Evolutionary conservation across 2,329 filamentous ascomycete genomes (phyloP).

Genomic region (Xylaria digitata): DNA sequence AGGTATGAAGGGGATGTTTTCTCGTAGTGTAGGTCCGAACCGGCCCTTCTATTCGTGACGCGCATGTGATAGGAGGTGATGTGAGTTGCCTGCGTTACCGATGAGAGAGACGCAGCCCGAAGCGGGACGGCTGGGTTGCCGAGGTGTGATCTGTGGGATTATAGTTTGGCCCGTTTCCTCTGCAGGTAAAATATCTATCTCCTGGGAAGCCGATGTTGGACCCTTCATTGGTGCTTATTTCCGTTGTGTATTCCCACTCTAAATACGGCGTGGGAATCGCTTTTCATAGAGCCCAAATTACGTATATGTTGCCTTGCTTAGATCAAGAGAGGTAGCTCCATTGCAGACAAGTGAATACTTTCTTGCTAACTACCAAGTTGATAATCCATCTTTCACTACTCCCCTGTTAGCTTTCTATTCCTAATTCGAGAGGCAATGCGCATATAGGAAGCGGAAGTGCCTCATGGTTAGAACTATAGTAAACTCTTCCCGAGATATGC

Average conservation of each 20-base stretch:
- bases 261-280: background rate
- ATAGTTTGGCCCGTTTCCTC: background rate
- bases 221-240: background rate
- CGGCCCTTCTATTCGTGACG: background rate
- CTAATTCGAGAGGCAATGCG: background rate
- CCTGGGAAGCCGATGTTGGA: background rate
- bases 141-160: background rate
- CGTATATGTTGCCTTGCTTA: background rate
- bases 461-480: background rate
- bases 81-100: background rate
- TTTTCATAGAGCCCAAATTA: background rate
- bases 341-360: background rate
- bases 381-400: background rate
- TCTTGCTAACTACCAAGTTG: background rate
- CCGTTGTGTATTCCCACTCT: background rate
- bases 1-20: background rate
- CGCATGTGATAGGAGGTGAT: constrained; percentile 8
- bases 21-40: constrained; percentile 1
- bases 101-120: background rate
- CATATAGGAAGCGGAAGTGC: background rate
- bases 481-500: constrained; percentile 3
- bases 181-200: background rate
- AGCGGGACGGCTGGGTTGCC: background rate
- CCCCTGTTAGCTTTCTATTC: background rate
- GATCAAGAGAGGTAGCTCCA: background rate